Base-by-base conservation (phyloP, 2,329 filamentous ascomycete genomes). In the Thelonectria rubi region DNA sequence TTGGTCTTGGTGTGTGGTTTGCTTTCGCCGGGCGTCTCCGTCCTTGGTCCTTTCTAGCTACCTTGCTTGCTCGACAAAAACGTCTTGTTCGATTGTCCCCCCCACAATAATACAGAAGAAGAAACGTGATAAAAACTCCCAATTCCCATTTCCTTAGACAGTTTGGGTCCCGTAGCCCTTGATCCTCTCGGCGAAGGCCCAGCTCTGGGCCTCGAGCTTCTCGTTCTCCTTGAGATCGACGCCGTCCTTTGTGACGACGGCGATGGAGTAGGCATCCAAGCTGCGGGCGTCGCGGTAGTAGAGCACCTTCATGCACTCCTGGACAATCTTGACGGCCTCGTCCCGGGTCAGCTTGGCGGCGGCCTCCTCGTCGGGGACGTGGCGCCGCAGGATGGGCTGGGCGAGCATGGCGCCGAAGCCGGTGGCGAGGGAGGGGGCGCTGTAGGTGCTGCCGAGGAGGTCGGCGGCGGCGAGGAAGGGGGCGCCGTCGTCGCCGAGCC, bases 251-350 rank as follows among this genome's bases (percentile, higher is more conserved):
- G 92, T 95, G 58, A 99, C 85, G 56, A 98, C 85, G 18, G 94
- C 94, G 76, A 98, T 89, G 67, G 92, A 95, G 82, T 97, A 99
- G 70, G 86, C 85, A 80, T 97, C 93, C 80, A 95, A 81, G 81
- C 92, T 96, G 78, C 95, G 89, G 46, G 95, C 95, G 80, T 99
- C 95, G 72, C 95, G 88, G 84, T 99, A 99, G 83, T 92, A 99
- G 63, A 99, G 85, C 55, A 98, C 94, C 86, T 98, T 98, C 92
- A 99, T 94, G 80, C 93, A 97, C 81, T 97, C 91, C 82, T 91
- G 91, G 75, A 99, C 81, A 42, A 93, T 86, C 60, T 90, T 82
- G 63, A 97, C 83, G 50, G 95, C 95, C 75, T 91, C 79, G 72
- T 97, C 94, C 76, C 88, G 86, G 42, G 83, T 88, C 66, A 98